Percentiles rank a stretch among this genome's conserved stretches.
Conservation (phyloP, 371 early-diverging fungal species). For the Apophysomyces sp. region DNA sequence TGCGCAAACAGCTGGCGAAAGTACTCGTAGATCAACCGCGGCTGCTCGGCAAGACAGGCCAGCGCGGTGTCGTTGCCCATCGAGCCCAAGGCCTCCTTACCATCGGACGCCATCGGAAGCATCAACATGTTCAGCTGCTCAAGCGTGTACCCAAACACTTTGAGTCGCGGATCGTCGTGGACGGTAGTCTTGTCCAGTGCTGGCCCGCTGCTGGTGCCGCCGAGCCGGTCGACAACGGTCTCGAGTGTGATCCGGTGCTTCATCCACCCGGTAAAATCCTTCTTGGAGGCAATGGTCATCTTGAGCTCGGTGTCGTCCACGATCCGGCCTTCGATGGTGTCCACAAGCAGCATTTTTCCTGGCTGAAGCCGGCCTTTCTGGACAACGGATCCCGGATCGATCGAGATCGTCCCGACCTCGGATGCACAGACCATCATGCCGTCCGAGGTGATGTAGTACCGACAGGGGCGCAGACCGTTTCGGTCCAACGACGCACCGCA, state of each 20-base stretch:
- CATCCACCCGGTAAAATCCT: slow-evolving; percentile 82
- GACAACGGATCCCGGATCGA: slow-evolving; percentile 74
- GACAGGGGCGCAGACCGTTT: slow-evolving; percentile 93
- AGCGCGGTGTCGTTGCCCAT: slow-evolving; percentile 96
- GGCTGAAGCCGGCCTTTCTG: slow-evolving; percentile 92
- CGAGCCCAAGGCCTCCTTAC: slow-evolving; percentile 94
- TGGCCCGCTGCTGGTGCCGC: slow-evolving; percentile 14
- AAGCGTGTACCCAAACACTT: slow-evolving; percentile 86
- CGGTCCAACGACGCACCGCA: slow-evolving; percentile 93
- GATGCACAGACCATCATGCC: slow-evolving; percentile 94
- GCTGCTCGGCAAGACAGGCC: slow-evolving; percentile 85
- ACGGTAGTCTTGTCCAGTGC: slow-evolving; percentile 42
- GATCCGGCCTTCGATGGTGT: slow-evolving; percentile 81
- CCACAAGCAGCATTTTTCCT: slow-evolving; percentile 93
- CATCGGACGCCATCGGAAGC: slow-evolving; percentile 79
- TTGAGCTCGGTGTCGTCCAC: slow-evolving; percentile 90
- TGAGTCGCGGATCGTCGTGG: slow-evolving; percentile 77
- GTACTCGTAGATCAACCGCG: slow-evolving; percentile 89
- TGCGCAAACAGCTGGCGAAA: slow-evolving; percentile 96
- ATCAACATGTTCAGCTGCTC: slow-evolving; percentile 89
- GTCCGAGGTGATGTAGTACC: slow-evolving; percentile 88
- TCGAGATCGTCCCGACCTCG: slow-evolving; percentile 86
- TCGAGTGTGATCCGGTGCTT: slow-evolving; percentile 67
- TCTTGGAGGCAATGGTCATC: slow-evolving; percentile 60
- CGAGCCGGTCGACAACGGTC: slow-evolving; percentile 36